Conservation (phyloP, 768 basidiomycete genomes). For the Coprinopsis sp. region DNA sequence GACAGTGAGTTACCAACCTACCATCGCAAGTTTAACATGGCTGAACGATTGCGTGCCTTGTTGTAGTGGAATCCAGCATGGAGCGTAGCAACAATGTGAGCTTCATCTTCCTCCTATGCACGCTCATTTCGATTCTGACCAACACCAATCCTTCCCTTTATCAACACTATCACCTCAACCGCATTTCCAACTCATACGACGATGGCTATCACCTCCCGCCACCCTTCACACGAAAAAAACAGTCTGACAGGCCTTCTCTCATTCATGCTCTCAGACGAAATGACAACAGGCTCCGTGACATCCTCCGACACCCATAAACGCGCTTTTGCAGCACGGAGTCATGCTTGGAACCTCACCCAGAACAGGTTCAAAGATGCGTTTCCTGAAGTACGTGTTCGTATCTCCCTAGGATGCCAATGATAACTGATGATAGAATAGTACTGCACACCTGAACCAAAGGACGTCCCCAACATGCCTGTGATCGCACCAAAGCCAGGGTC, state of each 20-base stretch:
- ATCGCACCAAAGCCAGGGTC: conserved; percentile 21
- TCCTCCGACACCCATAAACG: conserved; percentile 78
- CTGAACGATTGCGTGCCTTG: conserved; percentile 6
- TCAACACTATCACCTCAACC: too few species aligned
- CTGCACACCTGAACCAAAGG: conserved; percentile 56
- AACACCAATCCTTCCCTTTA: conserved; percentile 4
- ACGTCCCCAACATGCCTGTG: conserved; percentile 93
- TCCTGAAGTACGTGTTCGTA: conserved; percentile 59
- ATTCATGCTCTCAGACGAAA: conserved; percentile 94
- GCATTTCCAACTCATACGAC: too few species aligned
- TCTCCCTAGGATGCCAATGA: too few species aligned
- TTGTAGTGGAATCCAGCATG: conserved; percentile 90
- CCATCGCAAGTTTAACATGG: not conserved
- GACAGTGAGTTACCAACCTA: conserved; percentile 47
- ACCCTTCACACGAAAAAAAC: too few species aligned
- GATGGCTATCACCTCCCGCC: too few species aligned
- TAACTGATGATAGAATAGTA: too few species aligned
- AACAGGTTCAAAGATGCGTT: conserved; percentile 84
- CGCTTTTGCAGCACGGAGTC: conserved; percentile 70
- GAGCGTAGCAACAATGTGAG: conserved; percentile 92
- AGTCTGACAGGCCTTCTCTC: conserved; percentile 91
- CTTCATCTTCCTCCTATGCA: conserved; percentile 15
- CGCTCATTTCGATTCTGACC: conserved; percentile 5
- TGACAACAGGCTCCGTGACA: conserved; percentile 91
- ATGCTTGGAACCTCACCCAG: conserved; percentile 80